These are phyloP conservation scores for Phialophora expanda DNA, from an alignment of 2,329 filamentous ascomycete species.

Conservation along the genomic window DNA sequence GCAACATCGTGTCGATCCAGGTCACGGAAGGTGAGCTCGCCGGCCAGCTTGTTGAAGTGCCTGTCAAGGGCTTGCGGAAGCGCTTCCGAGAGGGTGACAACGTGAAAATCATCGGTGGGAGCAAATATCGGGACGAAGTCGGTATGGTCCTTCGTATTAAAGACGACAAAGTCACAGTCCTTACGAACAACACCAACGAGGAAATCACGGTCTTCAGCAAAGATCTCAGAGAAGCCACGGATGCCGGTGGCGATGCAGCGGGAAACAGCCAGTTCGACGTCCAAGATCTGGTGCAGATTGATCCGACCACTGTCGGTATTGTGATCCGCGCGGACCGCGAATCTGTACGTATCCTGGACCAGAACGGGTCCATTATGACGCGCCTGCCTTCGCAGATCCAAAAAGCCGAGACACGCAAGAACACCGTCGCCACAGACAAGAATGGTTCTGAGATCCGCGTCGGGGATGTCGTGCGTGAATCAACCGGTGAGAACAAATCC, in stretches of 20 bases:
- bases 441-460: conserved; percentile 90
- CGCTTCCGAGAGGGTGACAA: conserved; percentile 92
- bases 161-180: conserved; percentile 87
- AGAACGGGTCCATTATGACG: conserved; percentile 80
- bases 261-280: conserved; percentile 77
- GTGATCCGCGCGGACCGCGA: conserved; percentile 96
- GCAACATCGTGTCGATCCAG: conserved; percentile 87
- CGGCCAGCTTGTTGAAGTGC: conserved; percentile 88
- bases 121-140: conserved; percentile 91
- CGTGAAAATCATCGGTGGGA: conserved; percentile 97
- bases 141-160: conserved; percentile 95
- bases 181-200: conserved; percentile 89
- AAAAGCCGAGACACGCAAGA: conserved; percentile 79
- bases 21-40: conserved; percentile 81
- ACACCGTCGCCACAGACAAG: conserved; percentile 87
- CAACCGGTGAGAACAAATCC: conserved; percentile 79
- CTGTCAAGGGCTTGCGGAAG: conserved; percentile 89
- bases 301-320: conserved; percentile 89
- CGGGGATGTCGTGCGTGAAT: conserved; percentile 91
- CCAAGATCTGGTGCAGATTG: conserved; percentile 91
- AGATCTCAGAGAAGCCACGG: conserved; percentile 89
- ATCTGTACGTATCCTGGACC: conserved; percentile 85
- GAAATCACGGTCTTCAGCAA: conserved; percentile 99
- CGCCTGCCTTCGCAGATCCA: conserved; percentile 92
- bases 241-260: conserved; percentile 79